A percentile compares a stretch with the other conserved stretches of the same genome.
These are phyloP conservation scores for Amauroascus verrucosus DNA, from an alignment of 2,329 filamentous ascomycete genomes.

Conservation along the genomic window DNA sequence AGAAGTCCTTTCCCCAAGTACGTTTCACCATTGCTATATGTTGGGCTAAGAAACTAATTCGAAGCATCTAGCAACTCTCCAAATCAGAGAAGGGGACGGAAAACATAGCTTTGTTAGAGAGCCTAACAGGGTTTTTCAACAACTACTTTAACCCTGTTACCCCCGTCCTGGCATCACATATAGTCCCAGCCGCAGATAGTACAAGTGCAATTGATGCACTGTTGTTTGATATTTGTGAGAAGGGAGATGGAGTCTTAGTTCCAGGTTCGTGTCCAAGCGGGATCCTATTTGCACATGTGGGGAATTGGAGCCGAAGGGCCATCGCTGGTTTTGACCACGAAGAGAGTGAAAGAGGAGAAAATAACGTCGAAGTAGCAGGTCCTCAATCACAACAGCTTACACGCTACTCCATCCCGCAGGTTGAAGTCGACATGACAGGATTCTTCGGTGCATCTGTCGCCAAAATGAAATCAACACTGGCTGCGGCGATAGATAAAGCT, in stretches of 20 bases:
- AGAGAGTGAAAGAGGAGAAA: not conserved
- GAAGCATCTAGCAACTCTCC: conserved; percentile 12
- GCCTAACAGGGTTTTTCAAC: conserved; percentile 21
- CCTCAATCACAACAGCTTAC: conserved; percentile 18
- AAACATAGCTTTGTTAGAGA: conserved; percentile 19
- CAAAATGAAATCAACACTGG: conserved; percentile 15
- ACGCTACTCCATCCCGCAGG: conserved; percentile 15
- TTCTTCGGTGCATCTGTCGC: conserved; percentile 16
- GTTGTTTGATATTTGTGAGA: conserved; percentile 27
- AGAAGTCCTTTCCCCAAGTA: conserved; percentile 12
- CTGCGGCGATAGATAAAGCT: conserved; percentile 14
- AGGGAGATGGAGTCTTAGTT: conserved; percentile 27
- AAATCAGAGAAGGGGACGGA: conserved; percentile 18
- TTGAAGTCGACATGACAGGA: conserved; percentile 17
- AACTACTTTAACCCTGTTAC: conserved; percentile 22
- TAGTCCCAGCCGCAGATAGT: conserved; percentile 19
- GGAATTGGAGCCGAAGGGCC: not conserved
- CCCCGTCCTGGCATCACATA: conserved; percentile 18
- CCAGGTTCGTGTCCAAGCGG: conserved; percentile 25
- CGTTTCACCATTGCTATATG: not conserved
- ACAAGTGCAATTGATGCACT: conserved; percentile 22
- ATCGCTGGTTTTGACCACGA: not conserved
- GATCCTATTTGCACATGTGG: conserved; percentile 12
- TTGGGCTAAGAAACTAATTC: not conserved
- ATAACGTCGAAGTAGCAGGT: conserved; percentile 15